A percentile compares a stretch with the other conserved stretches of the same genome.
These are phyloP conservation scores for Tardiomyces digboiensis DNA, from an alignment of 1,139 yeast species.

Conservation along the genomic window DNA sequence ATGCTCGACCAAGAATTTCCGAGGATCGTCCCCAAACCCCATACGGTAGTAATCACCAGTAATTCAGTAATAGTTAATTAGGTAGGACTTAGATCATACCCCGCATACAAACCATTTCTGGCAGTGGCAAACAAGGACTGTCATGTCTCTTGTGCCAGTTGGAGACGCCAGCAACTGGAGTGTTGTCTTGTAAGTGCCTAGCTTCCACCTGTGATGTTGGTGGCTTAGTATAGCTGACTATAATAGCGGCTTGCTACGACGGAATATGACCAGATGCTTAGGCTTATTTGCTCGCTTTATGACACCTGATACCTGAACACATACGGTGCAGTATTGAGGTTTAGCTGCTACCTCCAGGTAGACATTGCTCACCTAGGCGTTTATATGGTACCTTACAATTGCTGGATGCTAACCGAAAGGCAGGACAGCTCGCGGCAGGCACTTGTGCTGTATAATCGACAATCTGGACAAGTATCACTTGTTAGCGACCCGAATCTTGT, in stretches of 20 bases:
- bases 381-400: too few relatives aligned
- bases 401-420: conserved; percentile 9
- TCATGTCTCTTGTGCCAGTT: conserved; percentile 25
- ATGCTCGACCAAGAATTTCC: not conserved
- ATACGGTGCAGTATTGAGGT: too few relatives aligned
- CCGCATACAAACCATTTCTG: conserved; percentile 21
- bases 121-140: conserved; percentile 18
- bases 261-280: too few relatives aligned
- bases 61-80: not conserved
- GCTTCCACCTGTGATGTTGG: too few relatives aligned
- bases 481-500: conserved; percentile 16
- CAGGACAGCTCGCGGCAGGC: conserved; percentile 23
- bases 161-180: conserved; percentile 17
- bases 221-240: too few relatives aligned
- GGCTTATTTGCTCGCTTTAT: too few relatives aligned
- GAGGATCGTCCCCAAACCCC: not conserved
- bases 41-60: not conserved
- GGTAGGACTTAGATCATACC: not conserved
- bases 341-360: too few relatives aligned
- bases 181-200: conserved; percentile 23
- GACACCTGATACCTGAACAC: too few relatives aligned
- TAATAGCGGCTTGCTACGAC: too few relatives aligned
- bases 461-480: conserved; percentile 20
- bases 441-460: conserved; percentile 23
- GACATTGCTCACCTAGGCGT: too few relatives aligned